Percentiles rank a stretch among this genome's conserved stretches.
Conservation (phyloP, 805 yeast genomes). For the Candida orba region DNA sequence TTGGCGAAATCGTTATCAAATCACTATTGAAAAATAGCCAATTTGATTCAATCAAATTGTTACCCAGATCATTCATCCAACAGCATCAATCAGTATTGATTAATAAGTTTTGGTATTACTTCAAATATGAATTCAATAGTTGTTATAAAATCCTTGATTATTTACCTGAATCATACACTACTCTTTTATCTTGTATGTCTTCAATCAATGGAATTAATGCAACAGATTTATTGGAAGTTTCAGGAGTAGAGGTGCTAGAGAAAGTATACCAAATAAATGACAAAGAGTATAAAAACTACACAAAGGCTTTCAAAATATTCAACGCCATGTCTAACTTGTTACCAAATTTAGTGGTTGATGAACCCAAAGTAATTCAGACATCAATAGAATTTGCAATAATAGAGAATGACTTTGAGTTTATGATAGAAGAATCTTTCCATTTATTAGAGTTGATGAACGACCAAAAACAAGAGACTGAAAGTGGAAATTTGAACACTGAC, state of each 20-base stretch:
- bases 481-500: too few species aligned
- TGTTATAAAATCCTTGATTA: slow-evolving; percentile 8
- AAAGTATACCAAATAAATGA: slow-evolving; percentile 3
- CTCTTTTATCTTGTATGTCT: slow-evolving; percentile 1
- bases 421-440: slow-evolving; percentile 1
- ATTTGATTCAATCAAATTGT: background rate
- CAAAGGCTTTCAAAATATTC: background rate
- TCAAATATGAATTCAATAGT: slow-evolving; percentile 6
- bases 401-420: slow-evolving; percentile 5
- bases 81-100: background rate
- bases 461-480: too few species aligned
- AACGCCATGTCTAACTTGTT: background rate
- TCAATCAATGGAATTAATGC: slow-evolving; percentile 4
- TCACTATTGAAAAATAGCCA: background rate
- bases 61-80: background rate
- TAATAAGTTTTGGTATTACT: slow-evolving; percentile 4
- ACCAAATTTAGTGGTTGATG: background rate
- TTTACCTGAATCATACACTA: slow-evolving; percentile 3
- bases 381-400: slow-evolving; percentile 7
- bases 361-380: background rate
- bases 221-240: background rate
- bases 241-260: slow-evolving; percentile 2
- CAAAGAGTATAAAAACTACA: slow-evolving; percentile 1
- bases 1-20: background rate
- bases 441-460: background rate